Conservation (phyloP, 73 alveolate genomes). For the Urostyla sp. region DNA sequence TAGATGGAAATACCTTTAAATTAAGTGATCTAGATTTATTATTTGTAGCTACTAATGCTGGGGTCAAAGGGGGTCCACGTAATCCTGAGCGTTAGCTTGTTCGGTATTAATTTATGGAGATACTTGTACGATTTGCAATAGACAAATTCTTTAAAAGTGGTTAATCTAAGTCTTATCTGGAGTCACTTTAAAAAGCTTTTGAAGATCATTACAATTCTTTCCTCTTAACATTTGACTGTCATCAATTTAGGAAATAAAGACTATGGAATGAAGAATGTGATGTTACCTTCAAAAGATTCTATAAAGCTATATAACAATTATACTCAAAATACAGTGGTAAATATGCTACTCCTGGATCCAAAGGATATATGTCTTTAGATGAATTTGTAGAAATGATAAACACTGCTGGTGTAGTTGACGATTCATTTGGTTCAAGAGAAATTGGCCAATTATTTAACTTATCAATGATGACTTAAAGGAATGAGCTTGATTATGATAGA, state of each 20-base stretch:
- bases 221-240: constrained; percentile 54
- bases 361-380: constrained; percentile 76
- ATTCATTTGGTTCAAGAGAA: constrained; percentile 79
- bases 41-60: constrained; percentile 75
- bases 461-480: constrained; percentile 88
- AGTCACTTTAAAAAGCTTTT: constrained; percentile 52
- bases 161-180: constrained; percentile 28
- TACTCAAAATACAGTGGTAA: constrained; percentile 70
- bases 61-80: constrained; percentile 58
- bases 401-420: constrained; percentile 73
- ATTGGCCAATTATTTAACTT: constrained; percentile 72
- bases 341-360: constrained; percentile 84
- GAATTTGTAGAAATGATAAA: constrained; percentile 80
- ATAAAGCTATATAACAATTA: constrained; percentile 16
- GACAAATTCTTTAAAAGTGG: constrained; percentile 72
- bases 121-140: constrained; percentile 76
- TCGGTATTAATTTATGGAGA: constrained; percentile 81
- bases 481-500: constrained; percentile 84
- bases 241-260: constrained; percentile 63
- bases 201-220: constrained; percentile 47
- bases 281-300: constrained; percentile 33
- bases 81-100: constrained; percentile 80
- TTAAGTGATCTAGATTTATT: constrained; percentile 65
- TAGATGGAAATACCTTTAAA: constrained; percentile 58
- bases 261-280: constrained; percentile 77